These are phyloP conservation scores for Litchi chinensis DNA, from an alignment of 345 rosid genomes.

Conservation along the genomic window DNA sequence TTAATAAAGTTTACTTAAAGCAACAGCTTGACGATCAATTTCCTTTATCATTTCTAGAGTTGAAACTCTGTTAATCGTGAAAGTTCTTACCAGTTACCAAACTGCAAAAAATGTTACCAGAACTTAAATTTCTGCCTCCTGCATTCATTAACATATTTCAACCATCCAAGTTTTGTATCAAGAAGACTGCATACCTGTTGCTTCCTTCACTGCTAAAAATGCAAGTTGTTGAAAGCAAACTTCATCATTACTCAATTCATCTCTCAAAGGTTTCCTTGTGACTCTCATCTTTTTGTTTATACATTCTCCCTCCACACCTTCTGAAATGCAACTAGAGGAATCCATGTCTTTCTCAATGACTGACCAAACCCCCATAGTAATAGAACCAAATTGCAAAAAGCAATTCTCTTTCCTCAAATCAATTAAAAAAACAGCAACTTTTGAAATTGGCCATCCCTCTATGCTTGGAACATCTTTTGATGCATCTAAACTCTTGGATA, in stretches of 20 bases:
- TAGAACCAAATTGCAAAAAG: constrained; percentile 45
- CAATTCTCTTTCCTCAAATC: constrained; percentile 58
- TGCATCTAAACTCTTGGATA: constrained; percentile 52
- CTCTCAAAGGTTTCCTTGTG: constrained; percentile 26
- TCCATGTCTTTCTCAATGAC: constrained; percentile 61
- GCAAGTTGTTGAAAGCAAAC: constrained; percentile 48
- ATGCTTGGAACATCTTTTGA: constrained; percentile 41
- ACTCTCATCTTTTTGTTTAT: constrained; percentile 39
- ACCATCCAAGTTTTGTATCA: background rate
- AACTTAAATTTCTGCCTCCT: background rate
- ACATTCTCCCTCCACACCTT: constrained; percentile 24
- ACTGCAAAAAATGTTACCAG: background rate
- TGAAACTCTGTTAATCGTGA: background rate
- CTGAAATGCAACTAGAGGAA: constrained; percentile 25
- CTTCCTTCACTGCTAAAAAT: constrained; percentile 62
- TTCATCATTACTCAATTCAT: constrained; percentile 39
- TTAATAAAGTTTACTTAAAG: background rate
- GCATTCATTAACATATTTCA: background rate
- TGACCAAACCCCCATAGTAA: constrained; percentile 76
- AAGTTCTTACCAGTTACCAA: background rate
- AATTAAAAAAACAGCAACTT: constrained; percentile 61
- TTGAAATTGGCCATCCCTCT: constrained; percentile 60
- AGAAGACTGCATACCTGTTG: constrained; percentile 39
- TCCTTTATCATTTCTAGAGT: background rate
- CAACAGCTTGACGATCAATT: background rate